A percentile compares a stretch with the other conserved stretches of the same genome.
phyloP scores from a whole-genome alignment of 345 rosid species.

The thale cress (Arabidopsis thaliana) region TAIR10.1 NC_003070.9:21728501-21729000 shows the following conservation, averaged over 20 bases:
- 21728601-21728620: slow-evolving; percentile 23
- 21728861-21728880: neutral
- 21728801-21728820: neutral
- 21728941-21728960: neutral
- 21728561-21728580: slow-evolving; percentile 36
- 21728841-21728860: neutral
- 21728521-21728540: slow-evolving; percentile 35
- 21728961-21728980: neutral
- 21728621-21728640: slow-evolving; percentile 30
- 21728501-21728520: slow-evolving; percentile 26
- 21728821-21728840: neutral
- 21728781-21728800: neutral
- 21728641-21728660: slow-evolving; percentile 33
- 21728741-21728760: slow-evolving; percentile 11
- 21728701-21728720: slow-evolving; percentile 35
- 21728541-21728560: slow-evolving; percentile 28
- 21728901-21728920: neutral
- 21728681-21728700: slow-evolving; percentile 25
- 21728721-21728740: slow-evolving; percentile 34
- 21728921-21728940: too few relatives aligned
- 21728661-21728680: slow-evolving; percentile 36
- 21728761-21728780: neutral
- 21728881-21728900: neutral
- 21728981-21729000: neutral
- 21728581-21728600: slow-evolving; percentile 38